These are phyloP conservation scores for Leishmania arabica DNA, from an alignment of 208 protist genomes.

Conservation along the genomic window DNA sequence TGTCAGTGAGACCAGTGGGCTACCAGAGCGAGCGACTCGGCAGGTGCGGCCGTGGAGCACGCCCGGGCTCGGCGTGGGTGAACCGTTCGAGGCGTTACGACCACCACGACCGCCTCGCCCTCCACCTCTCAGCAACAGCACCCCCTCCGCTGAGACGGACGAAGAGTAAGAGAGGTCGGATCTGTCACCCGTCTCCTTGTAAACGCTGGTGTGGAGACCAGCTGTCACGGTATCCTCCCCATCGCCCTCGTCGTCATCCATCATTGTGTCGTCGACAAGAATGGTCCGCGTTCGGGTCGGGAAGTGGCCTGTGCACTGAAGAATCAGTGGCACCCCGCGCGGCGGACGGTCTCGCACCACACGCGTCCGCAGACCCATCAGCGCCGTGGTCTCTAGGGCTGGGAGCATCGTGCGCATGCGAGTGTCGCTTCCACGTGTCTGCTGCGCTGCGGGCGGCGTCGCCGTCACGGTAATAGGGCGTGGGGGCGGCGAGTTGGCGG, in stretches of 20 bases:
- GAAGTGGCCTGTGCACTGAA: slow-evolving; percentile 30
- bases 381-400: neutral
- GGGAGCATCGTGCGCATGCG: neutral
- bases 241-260: neutral
- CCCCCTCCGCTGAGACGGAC: slow-evolving; percentile 1
- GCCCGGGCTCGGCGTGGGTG: neutral
- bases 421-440: neutral
- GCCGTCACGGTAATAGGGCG: neutral
- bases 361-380: neutral
- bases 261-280: neutral
- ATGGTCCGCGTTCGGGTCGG: slow-evolving; percentile 25
- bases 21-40: neutral
- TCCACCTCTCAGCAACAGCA: neutral
- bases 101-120: neutral
- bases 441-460: neutral
- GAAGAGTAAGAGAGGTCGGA: slow-evolving; percentile 1
- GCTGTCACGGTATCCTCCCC: slow-evolving; percentile 27
- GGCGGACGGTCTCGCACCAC: slow-evolving; percentile 26
- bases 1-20: slow-evolving; percentile 8
- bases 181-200: slow-evolving; percentile 19
- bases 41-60: neutral
- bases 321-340: slow-evolving; percentile 26
- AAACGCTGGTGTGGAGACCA: slow-evolving; percentile 24
- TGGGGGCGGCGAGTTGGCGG: slow-evolving; percentile 3
- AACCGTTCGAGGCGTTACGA: neutral